Percentiles rank a stretch among this genome's conserved stretches.
phyloP scores from a whole-genome alignment of 176 grass and related monocot genomes.

The Bothriochloa decipiens region DNA sequence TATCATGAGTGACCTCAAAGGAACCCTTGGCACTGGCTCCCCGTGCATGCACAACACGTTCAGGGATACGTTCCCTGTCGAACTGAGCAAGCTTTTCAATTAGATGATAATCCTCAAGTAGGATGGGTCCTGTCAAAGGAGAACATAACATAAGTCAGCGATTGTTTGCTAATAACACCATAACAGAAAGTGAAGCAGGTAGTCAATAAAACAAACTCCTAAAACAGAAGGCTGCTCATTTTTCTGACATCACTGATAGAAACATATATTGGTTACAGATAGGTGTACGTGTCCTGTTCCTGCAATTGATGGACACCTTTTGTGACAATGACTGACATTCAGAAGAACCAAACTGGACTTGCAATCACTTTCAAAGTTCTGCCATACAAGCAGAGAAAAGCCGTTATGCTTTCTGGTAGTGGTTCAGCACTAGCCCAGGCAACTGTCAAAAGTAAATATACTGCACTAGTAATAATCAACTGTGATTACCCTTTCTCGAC shows the following conservation, averaged over 20 bases:
- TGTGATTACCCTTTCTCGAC: no score
- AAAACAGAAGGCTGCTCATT: not conserved
- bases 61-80: slow-evolving; percentile 85
- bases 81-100: slow-evolving; percentile 93
- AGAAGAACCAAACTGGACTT: no score
- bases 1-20: slow-evolving; percentile 87
- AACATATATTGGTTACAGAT: no score
- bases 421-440: no score
- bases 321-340: no score
- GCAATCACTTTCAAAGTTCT: no score
- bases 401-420: not conserved
- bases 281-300: no score
- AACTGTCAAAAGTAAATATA: not conserved
- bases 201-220: not conserved
- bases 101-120: slow-evolving; percentile 87
- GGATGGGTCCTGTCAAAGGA: slow-evolving; percentile 61
- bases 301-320: no score
- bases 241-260: no score
- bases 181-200: not conserved
- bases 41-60: slow-evolving; percentile 83
- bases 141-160: not conserved
- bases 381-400: no score
- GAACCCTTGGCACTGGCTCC: slow-evolving; percentile 88
- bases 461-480: not conserved
- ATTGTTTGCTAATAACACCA: not conserved